These are phyloP conservation scores for Elasticomyces elasticus DNA, from an alignment of 495 filamentous ascomycete species.

Conservation along the genomic window DNA sequence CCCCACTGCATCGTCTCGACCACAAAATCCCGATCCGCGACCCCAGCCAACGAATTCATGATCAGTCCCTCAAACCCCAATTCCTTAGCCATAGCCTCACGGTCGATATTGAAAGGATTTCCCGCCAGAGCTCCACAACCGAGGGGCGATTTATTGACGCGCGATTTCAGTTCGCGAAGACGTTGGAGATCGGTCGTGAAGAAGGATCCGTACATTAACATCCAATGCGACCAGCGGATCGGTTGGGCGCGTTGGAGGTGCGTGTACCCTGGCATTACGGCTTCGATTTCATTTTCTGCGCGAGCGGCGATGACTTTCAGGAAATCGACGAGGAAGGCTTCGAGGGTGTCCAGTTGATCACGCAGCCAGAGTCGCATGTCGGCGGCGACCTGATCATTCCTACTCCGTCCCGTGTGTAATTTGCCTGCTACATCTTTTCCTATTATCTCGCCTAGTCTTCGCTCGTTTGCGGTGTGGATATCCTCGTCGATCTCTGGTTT, in stretches of 20 bases:
- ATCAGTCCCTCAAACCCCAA: constrained; percentile 76
- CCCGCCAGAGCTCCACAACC: constrained; percentile 85
- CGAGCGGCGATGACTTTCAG: constrained; percentile 61
- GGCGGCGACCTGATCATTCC: constrained; percentile 90
- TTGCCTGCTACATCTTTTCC: constrained; percentile 81
- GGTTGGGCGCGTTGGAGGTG: constrained; percentile 89
- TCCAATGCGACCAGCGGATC: constrained; percentile 79
- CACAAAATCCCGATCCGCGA: constrained; percentile 81
- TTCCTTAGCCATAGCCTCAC: constrained; percentile 78
- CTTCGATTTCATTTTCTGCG: constrained; percentile 69
- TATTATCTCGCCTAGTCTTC: constrained; percentile 79
- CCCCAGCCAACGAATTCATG: constrained; percentile 74
- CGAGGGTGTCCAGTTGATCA: constrained; percentile 63
- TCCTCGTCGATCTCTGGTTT: constrained; percentile 57
- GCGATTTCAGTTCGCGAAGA: constrained; percentile 59
- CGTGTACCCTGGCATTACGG: constrained; percentile 62
- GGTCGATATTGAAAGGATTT: constrained; percentile 83
- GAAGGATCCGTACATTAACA: constrained; percentile 66
- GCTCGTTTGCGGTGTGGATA: constrained; percentile 92
- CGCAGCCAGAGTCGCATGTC: constrained; percentile 91
- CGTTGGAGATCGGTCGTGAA: constrained; percentile 73
- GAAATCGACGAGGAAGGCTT: constrained; percentile 56
- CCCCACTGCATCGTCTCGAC: constrained; percentile 89
- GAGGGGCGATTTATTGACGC: constrained; percentile 71
- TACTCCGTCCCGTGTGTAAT: constrained; percentile 81